Base-by-base conservation (phyloP, 257 asterid species). In the Primulina huaijiensis region DNA sequence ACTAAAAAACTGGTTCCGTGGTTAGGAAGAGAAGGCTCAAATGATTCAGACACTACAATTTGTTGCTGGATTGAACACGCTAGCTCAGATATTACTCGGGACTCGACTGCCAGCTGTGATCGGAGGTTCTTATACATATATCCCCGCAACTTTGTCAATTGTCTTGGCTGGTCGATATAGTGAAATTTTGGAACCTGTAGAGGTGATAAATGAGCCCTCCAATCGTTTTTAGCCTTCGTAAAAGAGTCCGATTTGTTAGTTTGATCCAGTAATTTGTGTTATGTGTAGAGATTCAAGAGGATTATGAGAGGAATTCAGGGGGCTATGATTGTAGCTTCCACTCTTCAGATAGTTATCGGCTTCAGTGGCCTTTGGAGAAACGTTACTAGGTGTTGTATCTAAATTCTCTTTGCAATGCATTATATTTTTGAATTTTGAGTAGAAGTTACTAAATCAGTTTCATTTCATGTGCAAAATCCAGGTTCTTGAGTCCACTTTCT, bases 321-420 rank as follows among this genome's bases (percentile, higher is more conserved):
- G 55, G 89, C 97, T 4, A 81, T 86, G 84, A 93, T 90, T 38
- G 97, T 90, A 27, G 99, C 96, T 60, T 93, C 97, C 19, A 80
- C 86, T 70, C 93, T 93, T 72, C 97, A 93, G 81, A 86, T 93
- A 59, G 83, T 93, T 70, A 57, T 93, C 7, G 97, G 99, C 57
- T 93, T 93, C 73, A 90, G 99, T 69, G 99, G 99, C 59, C 77
- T 93, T 31, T 93, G 99, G 97, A 82, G 97, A 34, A 93, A 87
- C 27, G 90, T 93, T 17, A 75, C 89, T 8, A 90, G 97, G 96
- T 90, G 72, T 71, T 23, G 9, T 27, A 27, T 43, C 55, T 19
- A 2, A 8, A 4, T 50, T 17, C 20, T 6, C 5, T 50, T 16
- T 50, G 57, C 5, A 50, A 50, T 50, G 0, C 55, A 50, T 50